Percentiles rank a stretch among this genome's conserved stretches.
phyloP scores from a whole-genome alignment of 441 rosid species.

The Brassica balearica region DNA sequence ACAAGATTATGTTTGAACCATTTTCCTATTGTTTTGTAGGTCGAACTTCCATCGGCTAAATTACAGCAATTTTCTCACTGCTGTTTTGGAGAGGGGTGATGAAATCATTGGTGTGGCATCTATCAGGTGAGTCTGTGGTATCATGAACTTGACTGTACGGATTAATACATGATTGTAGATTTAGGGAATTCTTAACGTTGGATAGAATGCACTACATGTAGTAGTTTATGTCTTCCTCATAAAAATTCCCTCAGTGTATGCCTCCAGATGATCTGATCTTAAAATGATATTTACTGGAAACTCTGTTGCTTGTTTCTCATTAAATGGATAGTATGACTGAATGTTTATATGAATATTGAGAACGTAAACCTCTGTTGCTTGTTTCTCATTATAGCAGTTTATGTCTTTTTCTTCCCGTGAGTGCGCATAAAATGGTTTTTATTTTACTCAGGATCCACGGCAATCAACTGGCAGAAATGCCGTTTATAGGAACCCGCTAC shows the following conservation, averaged over 20 bases:
- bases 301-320: not conserved
- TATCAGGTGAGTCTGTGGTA: conserved; percentile 64
- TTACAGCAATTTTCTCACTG: conserved; percentile 76
- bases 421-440: no score
- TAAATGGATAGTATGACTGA: no score
- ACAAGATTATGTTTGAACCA: not conserved
- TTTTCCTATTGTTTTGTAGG: conserved; percentile 50
- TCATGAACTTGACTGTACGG: conserved; percentile 16
- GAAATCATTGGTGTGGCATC: conserved; percentile 88
- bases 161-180: not conserved
- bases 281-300: not conserved
- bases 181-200: no score
- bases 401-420: not conserved
- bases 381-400: not conserved
- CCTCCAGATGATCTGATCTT: not conserved
- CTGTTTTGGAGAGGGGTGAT: conserved; percentile 86
- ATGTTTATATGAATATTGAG: no score
- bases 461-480: conserved; percentile 93
- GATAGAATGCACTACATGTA: not conserved
- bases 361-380: not conserved
- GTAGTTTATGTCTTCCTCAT: not conserved
- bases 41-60: conserved; percentile 86
- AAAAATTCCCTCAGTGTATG: not conserved
- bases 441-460: conserved; percentile 77
- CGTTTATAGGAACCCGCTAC: conserved; percentile 92